A percentile compares a stretch with the other conserved stretches of the same genome.
These are phyloP conservation scores for Colletotrichum eremochloae DNA, from an alignment of 2,329 filamentous ascomycete species.

Conservation along the genomic window DNA sequence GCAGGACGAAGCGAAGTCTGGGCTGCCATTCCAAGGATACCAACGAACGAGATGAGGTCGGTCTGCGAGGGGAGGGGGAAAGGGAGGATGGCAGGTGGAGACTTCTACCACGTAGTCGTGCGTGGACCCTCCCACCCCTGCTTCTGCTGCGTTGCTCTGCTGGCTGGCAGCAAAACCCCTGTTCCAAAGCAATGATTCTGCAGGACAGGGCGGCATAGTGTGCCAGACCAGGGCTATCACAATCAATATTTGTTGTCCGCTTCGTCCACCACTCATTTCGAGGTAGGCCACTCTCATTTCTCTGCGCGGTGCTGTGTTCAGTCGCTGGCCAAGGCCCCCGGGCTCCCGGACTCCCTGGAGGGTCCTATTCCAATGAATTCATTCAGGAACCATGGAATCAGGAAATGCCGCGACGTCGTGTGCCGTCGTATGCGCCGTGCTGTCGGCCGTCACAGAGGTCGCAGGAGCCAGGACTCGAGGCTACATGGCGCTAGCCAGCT, in stretches of 20 bases:
- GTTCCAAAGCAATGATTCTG: conserved; percentile 33
- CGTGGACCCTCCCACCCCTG: conserved; percentile 4
- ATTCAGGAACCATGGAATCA: conserved; percentile 19
- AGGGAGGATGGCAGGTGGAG: conserved; percentile 39
- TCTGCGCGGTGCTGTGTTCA: conserved; percentile 19
- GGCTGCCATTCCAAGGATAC: conserved; percentile 19
- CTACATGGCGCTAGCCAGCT: conserved; percentile 50
- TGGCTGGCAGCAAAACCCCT: conserved; percentile 32
- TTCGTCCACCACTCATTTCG: conserved; percentile 34
- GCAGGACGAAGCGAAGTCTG: conserved; percentile 38
- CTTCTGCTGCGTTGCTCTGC: conserved; percentile 19
- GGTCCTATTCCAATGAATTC: conserved; percentile 4
- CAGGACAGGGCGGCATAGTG: conserved; percentile 12
- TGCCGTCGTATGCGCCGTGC: conserved; percentile 18
- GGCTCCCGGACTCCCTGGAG: conserved; percentile 3
- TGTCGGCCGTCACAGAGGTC: conserved; percentile 44
- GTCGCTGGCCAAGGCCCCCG: conserved; percentile 27
- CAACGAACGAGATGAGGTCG: conserved; percentile 39
- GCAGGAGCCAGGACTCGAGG: conserved; percentile 52
- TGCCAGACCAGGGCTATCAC: conserved; percentile 29
- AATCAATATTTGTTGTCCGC: neutral
- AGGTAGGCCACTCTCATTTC: conserved; percentile 29
- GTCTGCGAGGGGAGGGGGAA: conserved; percentile 24
- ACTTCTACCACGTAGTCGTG: conserved; percentile 33
- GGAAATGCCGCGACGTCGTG: conserved; percentile 20